Evolutionary conservation across 2,329 filamentous ascomycete genomes (phyloP), one percentile per base, ranked within the genome.

Genomic region (Orbilia ellipsospora): DNA sequence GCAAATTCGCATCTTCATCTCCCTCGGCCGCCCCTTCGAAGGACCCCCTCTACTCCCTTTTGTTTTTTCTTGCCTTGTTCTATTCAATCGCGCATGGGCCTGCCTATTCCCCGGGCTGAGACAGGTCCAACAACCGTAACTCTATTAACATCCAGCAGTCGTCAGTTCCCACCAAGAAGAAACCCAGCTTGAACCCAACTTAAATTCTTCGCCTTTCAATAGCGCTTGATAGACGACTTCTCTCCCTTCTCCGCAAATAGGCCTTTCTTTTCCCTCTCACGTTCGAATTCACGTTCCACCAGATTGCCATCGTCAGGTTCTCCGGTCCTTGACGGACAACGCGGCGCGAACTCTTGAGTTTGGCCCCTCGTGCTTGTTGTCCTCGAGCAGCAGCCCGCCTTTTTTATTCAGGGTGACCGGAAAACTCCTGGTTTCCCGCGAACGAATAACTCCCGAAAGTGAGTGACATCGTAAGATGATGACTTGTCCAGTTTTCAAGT

Each of bases 201-300:
- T 75, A 69, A 75, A 68, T 63, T 61, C 52, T 52, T 64, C 64
- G 59, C 72, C 64, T 64, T 64, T 66, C 55, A 69, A 69, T 69
- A 75, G 65, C 60, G 64, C 54, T 51, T 75, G 73, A 56, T 69
- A 78, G 73, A 77, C 77, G 70, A 65, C 76, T 69, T 67, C 73
- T 64, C 77, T 73, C 73, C 76, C 72, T 78, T 78, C 77, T 73
- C 65, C 69, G 68, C 77, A 56, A 72, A 67, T 72, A 75, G 59
- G 6, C 69, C 76, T 51, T 57, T 50, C 48, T 67, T 69, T 66
- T 64, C 77, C 51, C 75, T 60, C 54, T 69, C 65, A 60, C 73
- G 48, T 51, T 56, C 67, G 68, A 56, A 56, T 54, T 68, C 59
- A 60, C 51, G 44, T 51, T 63, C 59, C 59, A 48, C 52, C 50